Conservation (phyloP, 495 filamentous ascomycete genomes). For the Viridothelium virens region DNA sequence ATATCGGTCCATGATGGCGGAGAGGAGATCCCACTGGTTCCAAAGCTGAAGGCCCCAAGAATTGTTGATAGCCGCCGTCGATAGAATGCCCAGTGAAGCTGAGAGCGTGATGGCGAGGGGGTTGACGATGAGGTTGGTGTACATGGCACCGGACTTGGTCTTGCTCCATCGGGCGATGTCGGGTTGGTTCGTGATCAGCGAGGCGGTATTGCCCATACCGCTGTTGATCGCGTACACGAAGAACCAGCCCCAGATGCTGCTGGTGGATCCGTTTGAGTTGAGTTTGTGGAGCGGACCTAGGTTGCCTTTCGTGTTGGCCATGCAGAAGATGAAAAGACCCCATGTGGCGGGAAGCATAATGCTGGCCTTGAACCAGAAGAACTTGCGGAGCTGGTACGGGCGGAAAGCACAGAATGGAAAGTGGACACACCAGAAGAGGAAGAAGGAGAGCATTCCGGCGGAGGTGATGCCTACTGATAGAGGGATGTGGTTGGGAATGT, state of each 20-base stretch:
- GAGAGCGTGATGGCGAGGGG: conserved; percentile 38
- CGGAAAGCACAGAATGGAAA: conserved; percentile 49
- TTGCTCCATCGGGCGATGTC: conserved; percentile 39
- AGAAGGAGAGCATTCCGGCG: conserved; percentile 55
- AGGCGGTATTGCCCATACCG: conserved; percentile 40
- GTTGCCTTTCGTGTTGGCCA: conserved; percentile 37
- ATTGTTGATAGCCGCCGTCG: conserved; percentile 39
- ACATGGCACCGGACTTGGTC: conserved; percentile 34
- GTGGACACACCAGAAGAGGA: conserved; percentile 55
- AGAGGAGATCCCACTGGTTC: conserved; percentile 36
- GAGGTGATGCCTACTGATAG: conserved; percentile 54
- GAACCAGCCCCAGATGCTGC: conserved; percentile 32
- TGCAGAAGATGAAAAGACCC: conserved; percentile 38
- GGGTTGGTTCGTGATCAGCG: conserved; percentile 40
- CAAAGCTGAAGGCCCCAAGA: conserved; percentile 35
- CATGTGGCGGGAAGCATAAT: conserved; percentile 26
- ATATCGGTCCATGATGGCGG: conserved; percentile 31
- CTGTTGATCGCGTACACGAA: conserved; percentile 39
- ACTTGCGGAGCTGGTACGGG: conserved; percentile 48
- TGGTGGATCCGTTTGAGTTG: conserved; percentile 9
- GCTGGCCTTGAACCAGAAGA: conserved; percentile 52
- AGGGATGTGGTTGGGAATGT: conserved; percentile 38
- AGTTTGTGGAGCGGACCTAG: conserved; percentile 26
- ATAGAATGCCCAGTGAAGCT: conserved; percentile 38
- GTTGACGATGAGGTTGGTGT: conserved; percentile 36